Conservation (phyloP, 2,329 filamentous ascomycete species). For the Pseudofabraea citricarpa region DNA sequence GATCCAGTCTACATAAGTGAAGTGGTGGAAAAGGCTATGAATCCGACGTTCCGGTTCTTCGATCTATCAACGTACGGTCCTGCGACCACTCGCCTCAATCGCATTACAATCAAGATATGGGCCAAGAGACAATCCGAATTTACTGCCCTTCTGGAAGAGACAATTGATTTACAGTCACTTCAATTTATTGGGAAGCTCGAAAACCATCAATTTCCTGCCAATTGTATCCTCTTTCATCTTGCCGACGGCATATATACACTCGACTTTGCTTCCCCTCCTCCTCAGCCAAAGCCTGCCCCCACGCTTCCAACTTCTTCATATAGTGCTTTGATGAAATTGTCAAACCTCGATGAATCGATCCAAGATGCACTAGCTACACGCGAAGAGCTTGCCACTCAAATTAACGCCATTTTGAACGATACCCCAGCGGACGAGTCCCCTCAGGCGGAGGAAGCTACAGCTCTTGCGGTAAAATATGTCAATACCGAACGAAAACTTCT, state of each 20-base stretch:
- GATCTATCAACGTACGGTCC: constrained; percentile 63
- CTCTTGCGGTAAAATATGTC: constrained; percentile 49
- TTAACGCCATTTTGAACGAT: constrained; percentile 53
- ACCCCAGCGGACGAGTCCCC: constrained; percentile 38
- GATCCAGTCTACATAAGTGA: constrained; percentile 92
- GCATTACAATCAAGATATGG: constrained; percentile 71
- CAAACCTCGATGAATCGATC: constrained; percentile 84
- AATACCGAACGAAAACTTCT: constrained; percentile 61
- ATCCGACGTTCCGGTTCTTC: constrained; percentile 85
- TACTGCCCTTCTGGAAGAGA: constrained; percentile 66
- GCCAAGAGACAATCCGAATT: constrained; percentile 49
- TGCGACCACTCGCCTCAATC: constrained; percentile 58
- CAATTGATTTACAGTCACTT: constrained; percentile 64
- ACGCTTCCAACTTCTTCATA: constrained; percentile 69
- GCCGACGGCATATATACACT: constrained; percentile 82
- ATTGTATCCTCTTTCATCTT: constrained; percentile 82
- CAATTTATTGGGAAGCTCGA: constrained; percentile 74
- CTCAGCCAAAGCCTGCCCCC: constrained; percentile 44
- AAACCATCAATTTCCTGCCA: constrained; percentile 69
- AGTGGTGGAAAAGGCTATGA: constrained; percentile 73
- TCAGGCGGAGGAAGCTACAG: constrained; percentile 44
- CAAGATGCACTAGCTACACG: constrained; percentile 82
- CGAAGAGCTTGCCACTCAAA: constrained; percentile 70
- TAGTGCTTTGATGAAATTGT: constrained; percentile 80
- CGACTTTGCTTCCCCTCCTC: constrained; percentile 50